Evolutionary conservation across 148 eudicot species (phyloP).

Genomic region (Cornus controversa): DNA sequence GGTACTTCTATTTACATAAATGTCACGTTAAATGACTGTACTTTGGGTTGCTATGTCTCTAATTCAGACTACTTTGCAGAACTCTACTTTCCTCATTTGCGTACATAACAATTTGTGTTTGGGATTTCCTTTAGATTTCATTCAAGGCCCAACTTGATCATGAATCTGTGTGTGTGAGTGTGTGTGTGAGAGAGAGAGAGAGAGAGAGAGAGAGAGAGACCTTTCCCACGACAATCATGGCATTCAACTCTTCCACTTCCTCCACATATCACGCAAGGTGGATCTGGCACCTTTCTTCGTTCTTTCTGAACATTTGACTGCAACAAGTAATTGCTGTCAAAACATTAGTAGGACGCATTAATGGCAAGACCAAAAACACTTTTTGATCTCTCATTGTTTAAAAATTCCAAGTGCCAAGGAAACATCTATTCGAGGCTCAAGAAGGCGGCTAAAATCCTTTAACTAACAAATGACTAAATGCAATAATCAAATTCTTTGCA

Average conservation of each 20-base stretch:
- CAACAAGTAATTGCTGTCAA: constrained; percentile 16
- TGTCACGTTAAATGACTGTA: neutral
- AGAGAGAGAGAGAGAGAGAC: constrained; percentile 31
- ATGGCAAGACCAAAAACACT: neutral
- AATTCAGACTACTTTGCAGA: neutral
- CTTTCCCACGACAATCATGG: constrained; percentile 63
- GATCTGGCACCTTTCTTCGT: constrained; percentile 51
- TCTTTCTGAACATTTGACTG: constrained; percentile 75
- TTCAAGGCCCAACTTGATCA: neutral
- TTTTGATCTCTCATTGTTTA: neutral
- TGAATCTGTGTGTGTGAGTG: neutral
- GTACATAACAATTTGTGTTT: neutral
- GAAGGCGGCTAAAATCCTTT: neutral
- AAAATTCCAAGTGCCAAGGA: neutral
- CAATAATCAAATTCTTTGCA: neutral
- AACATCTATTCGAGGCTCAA: too few species aligned
- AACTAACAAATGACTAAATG: neutral
- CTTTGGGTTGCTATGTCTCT: neutral
- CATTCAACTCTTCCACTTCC: constrained; percentile 84
- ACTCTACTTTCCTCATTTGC: neutral
- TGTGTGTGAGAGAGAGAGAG: neutral
- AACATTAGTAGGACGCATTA: neutral
- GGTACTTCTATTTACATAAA: neutral
- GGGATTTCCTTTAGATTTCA: neutral
- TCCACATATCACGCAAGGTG: constrained; percentile 62